Evolutionary conservation across 2,329 filamentous ascomycete genomes (phyloP).

Genomic region (Trichoderma oligosporum): DNA sequence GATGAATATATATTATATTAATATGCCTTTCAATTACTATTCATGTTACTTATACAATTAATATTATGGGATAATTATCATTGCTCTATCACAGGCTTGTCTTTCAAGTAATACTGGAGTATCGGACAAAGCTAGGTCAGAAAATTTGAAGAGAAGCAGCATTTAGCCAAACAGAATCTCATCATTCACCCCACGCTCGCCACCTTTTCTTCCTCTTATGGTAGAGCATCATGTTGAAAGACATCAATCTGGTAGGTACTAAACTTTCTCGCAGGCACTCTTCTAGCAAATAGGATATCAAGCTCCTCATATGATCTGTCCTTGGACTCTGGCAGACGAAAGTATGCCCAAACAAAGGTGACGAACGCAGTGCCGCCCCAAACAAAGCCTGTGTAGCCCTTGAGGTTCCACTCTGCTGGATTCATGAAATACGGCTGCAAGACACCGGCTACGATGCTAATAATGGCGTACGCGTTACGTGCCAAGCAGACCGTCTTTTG

Average conservation of each 20-base stretch:
- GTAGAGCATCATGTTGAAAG: constrained; percentile 12
- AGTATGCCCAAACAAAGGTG: constrained; percentile 48
- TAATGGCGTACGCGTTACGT: constrained; percentile 41
- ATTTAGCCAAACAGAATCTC: not conserved
- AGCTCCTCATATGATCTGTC: constrained; percentile 44
- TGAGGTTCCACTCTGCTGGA: constrained; percentile 45
- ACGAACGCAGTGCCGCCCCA: constrained; percentile 47
- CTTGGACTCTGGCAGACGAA: constrained; percentile 52
- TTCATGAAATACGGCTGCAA: constrained; percentile 48
- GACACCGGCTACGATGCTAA: constrained; percentile 49
- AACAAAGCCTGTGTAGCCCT: constrained; percentile 45
- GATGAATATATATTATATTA: not conserved
- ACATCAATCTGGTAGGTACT: constrained; percentile 24
- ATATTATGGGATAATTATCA: too few relatives aligned
- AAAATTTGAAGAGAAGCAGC: too few relatives aligned
- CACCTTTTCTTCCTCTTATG: not conserved
- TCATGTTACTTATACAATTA: too few relatives aligned
- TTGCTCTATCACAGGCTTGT: not conserved
- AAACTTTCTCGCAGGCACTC: constrained; percentile 33
- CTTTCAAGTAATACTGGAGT: not conserved
- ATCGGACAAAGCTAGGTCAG: too few relatives aligned
- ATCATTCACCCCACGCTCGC: not conserved
- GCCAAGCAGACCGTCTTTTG: constrained; percentile 54
- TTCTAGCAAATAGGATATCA: constrained; percentile 33
- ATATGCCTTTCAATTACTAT: too few relatives aligned